phyloP scores from a whole-genome alignment of 768 basidiomycete species.

The Kwoniella botswanensis region DNA sequence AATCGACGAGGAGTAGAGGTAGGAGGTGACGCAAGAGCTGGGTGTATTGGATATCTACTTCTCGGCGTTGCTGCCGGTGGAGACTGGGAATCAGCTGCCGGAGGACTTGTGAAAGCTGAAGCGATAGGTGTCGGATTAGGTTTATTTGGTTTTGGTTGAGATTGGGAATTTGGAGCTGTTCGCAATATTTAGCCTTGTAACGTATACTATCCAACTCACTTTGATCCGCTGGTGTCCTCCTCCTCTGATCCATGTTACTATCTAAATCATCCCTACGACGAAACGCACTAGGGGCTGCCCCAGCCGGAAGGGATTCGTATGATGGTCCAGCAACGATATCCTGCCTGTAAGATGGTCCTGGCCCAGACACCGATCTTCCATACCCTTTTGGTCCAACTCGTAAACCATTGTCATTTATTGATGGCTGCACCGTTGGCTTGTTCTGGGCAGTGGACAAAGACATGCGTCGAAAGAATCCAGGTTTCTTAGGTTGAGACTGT shows the following conservation, averaged over 20 bases:
- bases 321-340: slow-evolving; percentile 26
- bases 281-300: slow-evolving; percentile 21
- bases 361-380: slow-evolving; percentile 14
- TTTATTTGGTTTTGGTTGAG: background rate
- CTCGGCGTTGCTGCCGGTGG: background rate
- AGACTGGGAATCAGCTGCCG: background rate
- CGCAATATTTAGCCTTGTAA: background rate
- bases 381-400: background rate
- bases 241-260: background rate
- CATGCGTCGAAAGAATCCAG: slow-evolving; percentile 28
- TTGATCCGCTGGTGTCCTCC: background rate
- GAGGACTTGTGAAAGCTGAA: background rate
- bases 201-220: background rate
- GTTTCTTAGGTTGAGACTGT: slow-evolving; percentile 22
- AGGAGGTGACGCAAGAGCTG: slow-evolving; percentile 42
- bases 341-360: background rate
- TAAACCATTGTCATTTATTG: background rate
- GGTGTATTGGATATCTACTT: slow-evolving; percentile 32
- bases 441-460: slow-evolving; percentile 25
- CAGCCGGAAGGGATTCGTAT: slow-evolving; percentile 25
- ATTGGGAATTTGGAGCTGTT: background rate
- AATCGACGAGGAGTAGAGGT: slow-evolving; percentile 16
- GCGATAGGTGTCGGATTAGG: slow-evolving; percentile 11
- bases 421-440: slow-evolving; percentile 8
- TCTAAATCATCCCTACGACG: background rate